phyloP scores from a whole-genome alignment of 2,329 filamentous ascomycete species.

The Exserohilum rostratum region DNA sequence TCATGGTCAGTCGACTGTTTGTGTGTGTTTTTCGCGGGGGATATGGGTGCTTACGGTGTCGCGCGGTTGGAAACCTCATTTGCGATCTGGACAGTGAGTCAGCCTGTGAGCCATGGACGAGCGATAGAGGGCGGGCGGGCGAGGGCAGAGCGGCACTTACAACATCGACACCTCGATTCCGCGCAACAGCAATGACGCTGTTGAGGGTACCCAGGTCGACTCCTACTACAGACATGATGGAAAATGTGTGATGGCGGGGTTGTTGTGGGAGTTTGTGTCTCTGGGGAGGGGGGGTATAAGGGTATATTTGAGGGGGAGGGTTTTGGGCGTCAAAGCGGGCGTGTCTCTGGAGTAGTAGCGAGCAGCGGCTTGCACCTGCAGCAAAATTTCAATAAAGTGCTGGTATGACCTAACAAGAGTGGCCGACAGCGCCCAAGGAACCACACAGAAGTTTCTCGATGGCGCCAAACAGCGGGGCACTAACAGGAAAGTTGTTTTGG shows the following conservation, averaged over 20 bases:
- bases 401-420: constrained; percentile 10
- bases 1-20: constrained; percentile 16
- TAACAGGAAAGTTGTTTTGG: constrained; percentile 4
- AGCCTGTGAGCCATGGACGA: constrained; percentile 5
- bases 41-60: constrained; percentile 79
- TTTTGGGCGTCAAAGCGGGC: constrained; percentile 8
- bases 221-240: constrained; percentile 70
- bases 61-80: constrained; percentile 99
- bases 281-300: constrained; percentile 1
- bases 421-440: constrained; percentile 11
- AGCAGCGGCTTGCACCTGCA: constrained; percentile 1
- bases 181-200: constrained; percentile 95
- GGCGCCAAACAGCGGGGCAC: constrained; percentile 23
- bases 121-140: background rate
- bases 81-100: constrained; percentile 71
- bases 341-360: constrained; percentile 12
- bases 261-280: constrained; percentile 35
- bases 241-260: constrained; percentile 40
- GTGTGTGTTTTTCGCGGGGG: constrained; percentile 12
- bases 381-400: constrained; percentile 17
- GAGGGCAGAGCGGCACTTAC: constrained; percentile 64
- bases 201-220: constrained; percentile 96
- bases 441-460: constrained; percentile 30
- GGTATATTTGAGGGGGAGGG: constrained; percentile 9
- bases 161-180: constrained; percentile 98